Base-by-base conservation (phyloP, 2,329 filamentous ascomycete genomes). In the Alternaria sp. region DNA sequence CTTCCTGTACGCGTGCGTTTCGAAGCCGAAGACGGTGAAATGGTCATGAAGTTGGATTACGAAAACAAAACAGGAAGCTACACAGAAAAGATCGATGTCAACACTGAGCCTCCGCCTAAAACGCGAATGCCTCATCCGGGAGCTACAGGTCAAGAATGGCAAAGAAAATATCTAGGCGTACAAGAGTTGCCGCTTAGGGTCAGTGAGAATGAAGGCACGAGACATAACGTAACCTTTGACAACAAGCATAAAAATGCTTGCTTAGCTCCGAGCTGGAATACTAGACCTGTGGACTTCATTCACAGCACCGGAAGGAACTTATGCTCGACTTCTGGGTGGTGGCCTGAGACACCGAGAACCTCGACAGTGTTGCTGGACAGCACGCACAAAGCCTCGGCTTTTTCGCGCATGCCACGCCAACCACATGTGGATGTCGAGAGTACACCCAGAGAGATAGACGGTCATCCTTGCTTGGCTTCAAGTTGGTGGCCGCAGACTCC, bases 31-130 rank as follows among this genome's bases (percentile, higher is more conserved):
- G 68, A 73, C 16, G 73, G 73, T 11, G 65, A 71, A 6, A 70
- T 73, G 66, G 68, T 72, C 3, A 70, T 75, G 63, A 72, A 69
- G 42, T 58, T 74, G n/a, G 70, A 73, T 11, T 75, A 68, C 28
- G 63, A 69, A 32, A 65, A 69, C 14, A 43, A 59, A 30, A 54
- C 54, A 5, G 62, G 64, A 2, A 61, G 38, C 12, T 64, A 51
- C 39, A 59, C 66, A 7, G 54, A 65, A 2, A 38, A 32, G 2
- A 57, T 59, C 18, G 55, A 55, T 20, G n/a, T 73, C 7, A 55
- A n/a, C 6, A 49, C 22, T 9, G 59, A 59, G 41, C 51, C 54
- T 6, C 59, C 54, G 14, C 36, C 39, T 42, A 61, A 34, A 39
- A 41, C 44, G 8, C 28, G 52, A 12, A 26, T 18, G 44, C 46